These are phyloP conservation scores for Besnoitia besnoiti DNA, from an alignment of 169 alveolate species.

Conservation along the genomic window DNA sequence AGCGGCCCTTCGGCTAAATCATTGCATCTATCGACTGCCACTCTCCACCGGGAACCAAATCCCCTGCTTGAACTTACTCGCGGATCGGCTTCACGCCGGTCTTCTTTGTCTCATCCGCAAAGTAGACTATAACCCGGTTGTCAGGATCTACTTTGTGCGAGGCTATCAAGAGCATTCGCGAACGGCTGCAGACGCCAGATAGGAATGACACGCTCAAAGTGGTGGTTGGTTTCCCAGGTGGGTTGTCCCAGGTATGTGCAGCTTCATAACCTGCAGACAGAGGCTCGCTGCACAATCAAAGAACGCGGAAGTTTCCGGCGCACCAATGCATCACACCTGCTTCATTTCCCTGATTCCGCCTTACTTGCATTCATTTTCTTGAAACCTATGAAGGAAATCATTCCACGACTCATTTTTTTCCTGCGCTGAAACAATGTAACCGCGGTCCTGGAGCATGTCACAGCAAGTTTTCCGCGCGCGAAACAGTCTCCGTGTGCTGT, in stretches of 20 bases:
- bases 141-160: slow-evolving; percentile 81
- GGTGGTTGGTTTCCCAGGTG: too few species aligned
- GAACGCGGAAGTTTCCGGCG: too few species aligned
- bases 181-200: slow-evolving; percentile 41
- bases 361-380: slow-evolving; percentile 74
- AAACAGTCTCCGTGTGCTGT: slow-evolving; percentile 84
- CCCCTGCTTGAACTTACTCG: slow-evolving; percentile 74
- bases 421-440: slow-evolving; percentile 84
- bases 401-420: slow-evolving; percentile 72
- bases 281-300: too few species aligned
- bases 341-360: too few species aligned
- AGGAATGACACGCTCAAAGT: too few species aligned
- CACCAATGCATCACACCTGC: too few species aligned
- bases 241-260: too few species aligned
- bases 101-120: slow-evolving; percentile 91
- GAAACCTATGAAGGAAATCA: slow-evolving; percentile 85
- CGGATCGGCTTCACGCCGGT: slow-evolving; percentile 94
- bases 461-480: slow-evolving; percentile 90
- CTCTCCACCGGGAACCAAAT: too few species aligned
- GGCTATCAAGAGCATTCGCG: slow-evolving; percentile 58
- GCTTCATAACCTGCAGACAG: too few species aligned
- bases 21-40: too few species aligned
- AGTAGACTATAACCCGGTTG: slow-evolving; percentile 85
- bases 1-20: too few species aligned
- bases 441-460: slow-evolving; percentile 93